These are phyloP conservation scores for Miamiensis avidus DNA, from an alignment of 169 alveolate species.

Conservation along the genomic window DNA sequence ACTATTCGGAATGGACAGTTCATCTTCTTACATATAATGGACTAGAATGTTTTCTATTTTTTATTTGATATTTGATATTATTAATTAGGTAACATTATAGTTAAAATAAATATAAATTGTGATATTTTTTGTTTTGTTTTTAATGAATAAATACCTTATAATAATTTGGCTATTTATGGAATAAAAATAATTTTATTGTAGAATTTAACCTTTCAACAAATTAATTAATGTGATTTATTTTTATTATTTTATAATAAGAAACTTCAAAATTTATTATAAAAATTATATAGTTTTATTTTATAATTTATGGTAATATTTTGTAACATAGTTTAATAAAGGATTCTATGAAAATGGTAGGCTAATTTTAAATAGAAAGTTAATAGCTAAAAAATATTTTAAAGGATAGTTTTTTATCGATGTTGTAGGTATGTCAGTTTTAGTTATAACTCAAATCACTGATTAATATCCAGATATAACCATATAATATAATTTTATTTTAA, in stretches of 20 bases:
- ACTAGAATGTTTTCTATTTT: neutral
- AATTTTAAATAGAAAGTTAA: neutral
- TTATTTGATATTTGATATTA: neutral
- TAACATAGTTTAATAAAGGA: neutral
- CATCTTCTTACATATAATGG: neutral
- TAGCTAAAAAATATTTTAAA: too few relatives aligned
- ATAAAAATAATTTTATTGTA: too few relatives aligned
- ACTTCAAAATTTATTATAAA: too few relatives aligned
- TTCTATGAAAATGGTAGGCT: neutral
- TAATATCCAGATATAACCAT: too few relatives aligned
- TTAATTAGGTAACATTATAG: neutral
- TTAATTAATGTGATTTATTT: too few relatives aligned
- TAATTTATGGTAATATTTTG: too few relatives aligned
- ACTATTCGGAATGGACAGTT: neutral
- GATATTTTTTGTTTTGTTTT: neutral
- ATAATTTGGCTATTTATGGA: too few relatives aligned
- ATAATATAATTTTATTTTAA: too few relatives aligned
- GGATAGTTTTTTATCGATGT: neutral
- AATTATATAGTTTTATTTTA: neutral
- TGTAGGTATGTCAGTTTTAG: neutral
- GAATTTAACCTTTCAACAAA: too few relatives aligned
- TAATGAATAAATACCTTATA: too few relatives aligned
- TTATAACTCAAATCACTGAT: neutral
- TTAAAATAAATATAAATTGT: too few relatives aligned
- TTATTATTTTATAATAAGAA: too few relatives aligned